Base-by-base conservation (phyloP, 176 grass and related monocot genomes). In the Paspalum vaginatum region DNA sequence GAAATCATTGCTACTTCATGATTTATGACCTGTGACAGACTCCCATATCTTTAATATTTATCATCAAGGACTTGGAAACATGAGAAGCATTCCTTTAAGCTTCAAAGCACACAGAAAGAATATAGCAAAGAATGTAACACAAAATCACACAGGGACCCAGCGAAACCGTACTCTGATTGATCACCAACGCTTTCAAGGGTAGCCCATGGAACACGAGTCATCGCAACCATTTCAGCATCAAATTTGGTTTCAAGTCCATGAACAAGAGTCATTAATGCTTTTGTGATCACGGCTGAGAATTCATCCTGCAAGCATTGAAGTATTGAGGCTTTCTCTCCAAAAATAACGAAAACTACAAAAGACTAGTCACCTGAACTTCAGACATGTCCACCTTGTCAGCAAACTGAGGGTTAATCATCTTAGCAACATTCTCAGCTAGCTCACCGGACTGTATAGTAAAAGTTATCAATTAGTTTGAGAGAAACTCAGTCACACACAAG, bases 221-320 rank as follows among this genome's bases (percentile, higher is more conserved):
- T 99, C 64, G 91, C 84, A 81, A 88, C 73, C 96, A 99, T 99
- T 89, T 99, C 96, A 85, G 87, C 82, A 82, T 99, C 96, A 82
- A 99, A 99, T 83, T 99, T 99, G 57, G 96, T 99, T 88, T 99
- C 96, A 56, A 99, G 76, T 40, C 96, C 96, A 77, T 99, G 93
- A 68, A 99, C 96, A 79, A 99, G 85, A 74, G 96, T 95, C 84
- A 99, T 89, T 74, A 99, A 69, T 68, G 96, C 96, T 95, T 95
- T 95, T 41, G 90, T 99, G 61, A 99, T 93, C 67, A 99, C 86
- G 6, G 87, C 90, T 26, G 93, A 95, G 82, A 99, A 99, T 68
- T 99, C 96, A 85, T 95, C 96, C 96, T 99, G 86, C 85, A 69
- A 82, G 20, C 47, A 90, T 76, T 50, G 8, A 80, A 40, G 61